Conservation (phyloP, 129 eudicot species). For the Helianthus tuberosus region DNA sequence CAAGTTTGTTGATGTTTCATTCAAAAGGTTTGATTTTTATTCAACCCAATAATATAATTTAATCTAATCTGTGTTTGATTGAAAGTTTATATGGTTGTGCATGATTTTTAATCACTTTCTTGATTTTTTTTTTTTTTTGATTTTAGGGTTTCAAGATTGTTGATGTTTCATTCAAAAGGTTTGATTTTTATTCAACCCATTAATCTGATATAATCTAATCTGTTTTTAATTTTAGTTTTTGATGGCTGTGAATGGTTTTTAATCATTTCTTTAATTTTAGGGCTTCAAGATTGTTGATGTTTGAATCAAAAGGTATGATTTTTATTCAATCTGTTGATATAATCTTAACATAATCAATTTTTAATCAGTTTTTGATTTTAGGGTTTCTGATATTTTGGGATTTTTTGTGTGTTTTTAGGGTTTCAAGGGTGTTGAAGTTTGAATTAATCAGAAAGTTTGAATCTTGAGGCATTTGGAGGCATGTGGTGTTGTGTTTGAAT, state of each 20-base stretch:
- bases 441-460: slow-evolving; percentile 35
- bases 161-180: slow-evolving; percentile 1
- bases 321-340: too few species aligned
- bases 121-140: not conserved
- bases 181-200: not conserved
- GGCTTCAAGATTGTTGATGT: slow-evolving; percentile 6
- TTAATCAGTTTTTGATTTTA: not conserved
- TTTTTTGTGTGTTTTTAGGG: slow-evolving; percentile 31
- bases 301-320: too few species aligned
- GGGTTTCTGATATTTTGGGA: not conserved
- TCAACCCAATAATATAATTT: not conserved
- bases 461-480: slow-evolving; percentile 30
- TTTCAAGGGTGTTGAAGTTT: slow-evolving; percentile 30
- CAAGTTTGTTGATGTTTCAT: not conserved
- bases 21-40: not conserved
- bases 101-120: not conserved
- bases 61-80: too few species aligned
- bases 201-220: too few species aligned
- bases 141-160: not conserved
- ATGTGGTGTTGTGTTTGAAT: slow-evolving; percentile 1
- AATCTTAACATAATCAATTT: not conserved
- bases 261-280: not conserved
- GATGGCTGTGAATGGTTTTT: too few species aligned
- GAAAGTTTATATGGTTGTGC: too few species aligned
- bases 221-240: too few species aligned